Conservation (phyloP, 768 basidiomycete species). For the Suillus sp. region DNA sequence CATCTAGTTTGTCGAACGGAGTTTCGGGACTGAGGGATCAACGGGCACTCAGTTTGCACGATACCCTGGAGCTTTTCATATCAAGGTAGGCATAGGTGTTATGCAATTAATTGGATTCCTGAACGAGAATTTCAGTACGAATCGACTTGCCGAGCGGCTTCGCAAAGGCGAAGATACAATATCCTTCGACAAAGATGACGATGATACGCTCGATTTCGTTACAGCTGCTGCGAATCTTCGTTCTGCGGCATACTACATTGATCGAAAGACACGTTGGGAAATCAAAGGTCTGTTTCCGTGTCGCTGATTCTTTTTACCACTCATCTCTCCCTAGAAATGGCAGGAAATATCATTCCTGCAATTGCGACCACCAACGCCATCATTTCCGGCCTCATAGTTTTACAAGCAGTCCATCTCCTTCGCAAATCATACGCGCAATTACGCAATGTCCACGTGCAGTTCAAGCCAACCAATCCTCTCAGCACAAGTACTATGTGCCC, state of each 20-base stretch:
- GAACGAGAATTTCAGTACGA: conserved; percentile 54
- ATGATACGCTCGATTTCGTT: conserved; percentile 95
- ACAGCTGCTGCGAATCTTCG: conserved; percentile 93
- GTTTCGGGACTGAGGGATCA: conserved; percentile 74
- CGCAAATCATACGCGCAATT: conserved; percentile 60
- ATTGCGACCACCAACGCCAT: conserved; percentile 99
- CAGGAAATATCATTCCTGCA: conserved; percentile 98
- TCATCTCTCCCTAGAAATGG: conserved; percentile 76
- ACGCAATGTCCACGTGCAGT: conserved; percentile 78
- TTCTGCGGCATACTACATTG: conserved; percentile 87
- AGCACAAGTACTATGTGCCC: conserved; percentile 62
- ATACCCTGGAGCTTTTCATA: conserved; percentile 82
- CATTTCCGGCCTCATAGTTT: conserved; percentile 90
- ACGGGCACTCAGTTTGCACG: conserved; percentile 69
- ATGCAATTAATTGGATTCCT: conserved; percentile 10
- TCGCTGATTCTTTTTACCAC: not conserved
- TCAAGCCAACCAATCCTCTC: conserved; percentile 78
- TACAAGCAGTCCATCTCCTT: conserved; percentile 87
- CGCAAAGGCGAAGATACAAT: conserved; percentile 69
- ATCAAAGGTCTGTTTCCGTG: conserved; percentile 72
- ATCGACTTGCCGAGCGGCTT: conserved; percentile 71
- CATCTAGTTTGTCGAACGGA: conserved; percentile 17
- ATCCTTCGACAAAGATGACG: conserved; percentile 96
- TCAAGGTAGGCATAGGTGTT: conserved; percentile 59
- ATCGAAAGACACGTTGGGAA: conserved; percentile 90